Base-by-base conservation (phyloP, 2,329 filamentous ascomycete species). In the Laburnicola sp. region DNA sequence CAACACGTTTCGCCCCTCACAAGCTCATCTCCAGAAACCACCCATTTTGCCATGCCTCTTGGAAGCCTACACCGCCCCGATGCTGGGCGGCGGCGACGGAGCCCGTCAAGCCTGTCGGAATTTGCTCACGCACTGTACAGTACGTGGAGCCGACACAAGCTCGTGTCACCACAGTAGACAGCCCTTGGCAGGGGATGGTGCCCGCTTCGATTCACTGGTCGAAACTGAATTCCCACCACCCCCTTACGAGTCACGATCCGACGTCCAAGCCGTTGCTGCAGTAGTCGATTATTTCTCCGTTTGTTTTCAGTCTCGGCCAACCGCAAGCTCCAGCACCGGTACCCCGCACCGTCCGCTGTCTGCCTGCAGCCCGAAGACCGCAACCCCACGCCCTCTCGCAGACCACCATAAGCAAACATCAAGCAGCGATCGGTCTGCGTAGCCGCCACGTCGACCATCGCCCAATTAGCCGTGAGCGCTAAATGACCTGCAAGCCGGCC, bases 111-210 rank as follows among this genome's bases (percentile, higher is more conserved):
- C 25, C 42, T 37, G 7, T 4, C 23, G 22, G 23, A 39, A 26
- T 6, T 25, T 41, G 9, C 16, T 11, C 7, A n/a, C n/a, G n/a
- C n/a, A n/a, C n/a, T n/a, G n/a, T n/a, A n/a, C n/a, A n/a, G n/a
- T n/a, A n/a, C n/a, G n/a, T n/a, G n/a, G n/a, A n/a, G n/a, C n/a
- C n/a, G 7, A n/a, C 25, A 10, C 32, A 36, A 45, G 2, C 27
- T 47, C 34, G 9, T 36, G 35, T 39, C 45, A 47, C 45, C 38
- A 32, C 26, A 36, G 23, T 38, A 38, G 39, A 5, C 11, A n/a
- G 38, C 31, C 22, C 47, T 50, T 50, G 47, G 47, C 47, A 50
- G 47, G 39, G 47, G 39, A 44, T 26, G 10, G 23, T 36, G 16
- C 30, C n/a, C 25, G 23, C 5, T 45, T 30, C 21, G 32, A n/a